Base-by-base conservation (phyloP, 352 stramenopile genomes). In the Phytophthora kernoviae region DNA sequence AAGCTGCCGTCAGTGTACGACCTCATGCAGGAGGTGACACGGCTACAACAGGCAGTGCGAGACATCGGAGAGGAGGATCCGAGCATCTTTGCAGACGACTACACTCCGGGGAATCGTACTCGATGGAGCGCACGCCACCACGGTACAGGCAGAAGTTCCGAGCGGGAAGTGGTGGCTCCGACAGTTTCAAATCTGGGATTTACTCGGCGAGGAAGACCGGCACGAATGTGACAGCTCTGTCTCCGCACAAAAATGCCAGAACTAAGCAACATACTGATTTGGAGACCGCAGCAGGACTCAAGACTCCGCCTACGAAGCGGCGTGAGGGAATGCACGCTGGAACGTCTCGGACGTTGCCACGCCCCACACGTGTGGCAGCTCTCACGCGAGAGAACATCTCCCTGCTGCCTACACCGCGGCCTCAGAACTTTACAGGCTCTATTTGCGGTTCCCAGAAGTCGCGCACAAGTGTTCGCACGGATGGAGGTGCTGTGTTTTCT, bases 321-420 rank as follows among this genome's bases (percentile, higher is more conserved):
- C 62, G 62, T 2, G 67, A 72, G 37, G 57, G 11, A 14, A 48
- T 61, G 43, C 63, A 54, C 0, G 42, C 56, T 47, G 37, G 33
- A 48, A 36, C 37, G 22, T 71, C 53, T 17, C 58, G 53, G 32
- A 72, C 62, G 37, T 44, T 81, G 30, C 58, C 79, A 17, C 70
- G 67, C 2, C 65, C 69, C 12, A 70, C 65, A 15, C 80, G 82
- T 20, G 77, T 94, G 33, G 83, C 81, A 6, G 83, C 85, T 27
- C 48, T 94, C 20, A 94, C 85, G 0, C 74, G 77, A 37, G 85
- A 91, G 50, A 94, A 94, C 53, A 88, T 94, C 20, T 93, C 83
- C 30, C 53, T 90, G 30, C 51, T 94, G 32, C 83, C 80, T 1
- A 82, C 67, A 18, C 81, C 80, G 10, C 72, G 63, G 5, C 42